Conservation (phyloP, 78 protist genomes). For the Guillardia theta region DNA sequence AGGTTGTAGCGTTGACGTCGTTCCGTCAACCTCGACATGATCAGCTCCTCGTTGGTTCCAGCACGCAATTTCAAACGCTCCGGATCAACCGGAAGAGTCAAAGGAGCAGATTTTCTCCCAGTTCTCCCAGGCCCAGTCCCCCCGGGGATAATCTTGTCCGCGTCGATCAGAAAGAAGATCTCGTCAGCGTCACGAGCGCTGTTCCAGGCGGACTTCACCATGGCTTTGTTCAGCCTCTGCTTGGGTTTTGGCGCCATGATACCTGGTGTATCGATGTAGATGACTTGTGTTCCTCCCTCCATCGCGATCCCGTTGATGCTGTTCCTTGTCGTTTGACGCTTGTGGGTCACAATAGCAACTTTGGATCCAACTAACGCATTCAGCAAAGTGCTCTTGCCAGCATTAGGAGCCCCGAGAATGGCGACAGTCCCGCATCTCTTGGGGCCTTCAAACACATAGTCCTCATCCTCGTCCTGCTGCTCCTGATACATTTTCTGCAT, state of each 20-base stretch:
- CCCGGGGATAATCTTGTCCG: slow-evolving; percentile 24
- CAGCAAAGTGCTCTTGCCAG: slow-evolving; percentile 11
- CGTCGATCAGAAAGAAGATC: slow-evolving; percentile 38
- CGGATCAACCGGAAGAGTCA: neutral
- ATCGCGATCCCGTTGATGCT: neutral
- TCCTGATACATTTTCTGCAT: neutral
- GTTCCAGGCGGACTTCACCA: slow-evolving; percentile 33
- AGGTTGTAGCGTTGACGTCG: neutral
- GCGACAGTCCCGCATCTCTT: neutral
- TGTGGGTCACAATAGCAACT: slow-evolving; percentile 22
- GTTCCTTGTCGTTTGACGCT: slow-evolving; percentile 2
- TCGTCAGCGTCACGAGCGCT: neutral
- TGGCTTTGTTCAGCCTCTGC: slow-evolving; percentile 19
- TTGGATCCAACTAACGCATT: neutral
- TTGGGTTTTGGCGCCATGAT: slow-evolving; percentile 35
- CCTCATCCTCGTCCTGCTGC: neutral
- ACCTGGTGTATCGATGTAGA: slow-evolving; percentile 37
- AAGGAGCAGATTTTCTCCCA: neutral
- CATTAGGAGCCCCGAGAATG: slow-evolving; percentile 9
- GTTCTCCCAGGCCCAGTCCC: neutral
- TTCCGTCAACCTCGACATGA: neutral
- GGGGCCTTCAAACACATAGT: neutral
- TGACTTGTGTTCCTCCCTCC: slow-evolving; percentile 19
- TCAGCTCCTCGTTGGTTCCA: slow-evolving; percentile 21
- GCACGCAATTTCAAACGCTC: neutral